Evolutionary conservation across 2,329 filamentous ascomycete species (phyloP), one percentile per base, ranked within the genome.

Genomic region (Dryadomyces quercus-mongolicae): DNA sequence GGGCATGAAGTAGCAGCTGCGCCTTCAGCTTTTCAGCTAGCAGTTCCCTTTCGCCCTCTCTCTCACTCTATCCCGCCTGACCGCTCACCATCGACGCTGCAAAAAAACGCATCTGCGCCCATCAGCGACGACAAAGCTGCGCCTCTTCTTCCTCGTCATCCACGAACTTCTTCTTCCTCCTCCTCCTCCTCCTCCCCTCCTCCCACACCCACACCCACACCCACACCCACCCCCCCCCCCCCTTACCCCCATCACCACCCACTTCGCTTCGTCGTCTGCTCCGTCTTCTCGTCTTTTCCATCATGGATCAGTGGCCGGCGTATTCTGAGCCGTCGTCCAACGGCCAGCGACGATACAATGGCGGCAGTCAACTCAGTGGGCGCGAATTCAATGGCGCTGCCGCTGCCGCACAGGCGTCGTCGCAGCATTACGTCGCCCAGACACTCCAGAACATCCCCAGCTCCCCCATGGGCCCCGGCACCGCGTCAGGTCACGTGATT

Each of bases 241-340:
- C 18, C 20, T 25, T 22, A 54, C 25, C 40, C 31, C 48, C 15
- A 21, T 12, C 34, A 4, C 38, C 7, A 25, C 20, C 49, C 21
- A 18, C 22, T 31, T 22, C 20, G 16, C 15, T 34, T 49, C n/a
- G 38, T 36, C 10, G n/a, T 42, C 40, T 40, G 10, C 3, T 40
- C 16, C n/a, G 18, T n/a, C 13, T 15, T 13, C n/a, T 9, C 20
- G n/a, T 20, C 21, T 2, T 18, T 13, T 34, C 51, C 55, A 51
- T 66, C 64, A 78, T 78, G 75, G 75, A 78, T 67, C 69, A 84
- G 74, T 86, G 82, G 83, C 80, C 83, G 71, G 68, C 77, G 59
- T 88, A 87, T 70, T 71, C 78, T 67, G 83, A 86, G 69, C 73
- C 82, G 67, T 69, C 77, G 64, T 76, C 75, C 66, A 75, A 75